These are phyloP conservation scores for Penicillium egyptiacum DNA, from an alignment of 495 filamentous ascomycete genomes.

Conservation along the genomic window DNA sequence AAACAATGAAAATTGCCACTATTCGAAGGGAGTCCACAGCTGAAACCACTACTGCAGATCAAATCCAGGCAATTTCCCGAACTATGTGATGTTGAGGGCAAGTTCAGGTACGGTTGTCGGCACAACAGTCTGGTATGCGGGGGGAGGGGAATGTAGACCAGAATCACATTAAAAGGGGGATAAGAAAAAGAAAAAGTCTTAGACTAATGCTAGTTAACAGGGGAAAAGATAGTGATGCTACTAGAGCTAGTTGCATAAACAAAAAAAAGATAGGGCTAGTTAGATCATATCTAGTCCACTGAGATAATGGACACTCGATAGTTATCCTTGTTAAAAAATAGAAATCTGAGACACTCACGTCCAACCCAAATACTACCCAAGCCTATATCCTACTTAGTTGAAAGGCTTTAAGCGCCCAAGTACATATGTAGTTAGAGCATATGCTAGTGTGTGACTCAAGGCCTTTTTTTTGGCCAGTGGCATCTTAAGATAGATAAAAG, in stretches of 20 bases:
- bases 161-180: not conserved
- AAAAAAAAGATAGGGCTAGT: not conserved
- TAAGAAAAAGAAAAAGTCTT: not conserved
- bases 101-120: conserved; percentile 3
- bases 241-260: not conserved
- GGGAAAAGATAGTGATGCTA: not conserved
- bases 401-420: too few species aligned
- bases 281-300: not conserved
- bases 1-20: conserved; percentile 1
- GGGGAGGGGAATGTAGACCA: conserved; percentile 2
- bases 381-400: too few species aligned
- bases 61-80: conserved; percentile 6
- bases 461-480: too few species aligned
- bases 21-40: not conserved
- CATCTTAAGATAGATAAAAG: too few species aligned
- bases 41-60: not conserved
- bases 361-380: too few species aligned
- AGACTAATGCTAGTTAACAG: not conserved
- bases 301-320: too few species aligned
- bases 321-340: too few species aligned
- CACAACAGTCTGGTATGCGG: conserved; percentile 11
- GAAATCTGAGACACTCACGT: too few species aligned
- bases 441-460: too few species aligned
- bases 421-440: too few species aligned
- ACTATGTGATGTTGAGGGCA: conserved; percentile 9